Base-by-base conservation (phyloP, 2,329 filamentous ascomycete species). In the Trichoderma oligosporum region DNA sequence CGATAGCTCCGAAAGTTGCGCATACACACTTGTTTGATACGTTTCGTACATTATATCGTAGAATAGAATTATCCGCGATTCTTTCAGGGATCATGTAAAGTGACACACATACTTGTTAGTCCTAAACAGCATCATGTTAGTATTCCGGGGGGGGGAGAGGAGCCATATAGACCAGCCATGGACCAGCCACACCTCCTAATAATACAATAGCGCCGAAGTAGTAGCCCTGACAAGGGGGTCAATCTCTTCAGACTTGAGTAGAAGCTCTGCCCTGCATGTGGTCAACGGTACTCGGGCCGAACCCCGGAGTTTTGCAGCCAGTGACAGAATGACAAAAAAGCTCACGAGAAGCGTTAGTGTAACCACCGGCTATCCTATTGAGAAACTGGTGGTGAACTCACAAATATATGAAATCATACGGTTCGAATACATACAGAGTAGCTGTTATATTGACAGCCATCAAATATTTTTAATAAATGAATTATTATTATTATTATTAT, bases 201-300 rank as follows among this genome's bases (percentile, higher is more conserved):
- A n/a, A n/a, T n/a, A n/a, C 55, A 39, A 57, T 57, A 57, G 55
- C 55, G 55, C 55, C 55, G 55, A 57, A 57, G 16, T 22, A 45
- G 33, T n/a, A 24, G 51, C 51, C 52, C 29, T 47, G 44, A 16
- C 25, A 47, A 45, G 25, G 25, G 44, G n/a, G 27, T 41, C n/a
- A n/a, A n/a, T 46, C 29, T 44, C 29, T 44, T 44, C 49, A 53
- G 44, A 27, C 38, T 53, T 38, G 36, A 42, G 16, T 20, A 16
- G 20, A n/a, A 14, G 27, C 16, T 12, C 18, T 25, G 39, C 29
- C 39, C 51, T 55, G 52, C 52, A 42, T 48, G 53, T 42, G 44
- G 53, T 44, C 44, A 56, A 18, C 36, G 53, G 44, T 56, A 45
- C 53, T 56, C 53, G 53, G 53, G 42, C 53, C 53, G 53, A 56